A percentile compares a stretch with the other conserved stretches of the same genome.
Evolutionary conservation across 345 rosid species (phyloP).

Genomic region (Melaleuca quinquenervia): DNA sequence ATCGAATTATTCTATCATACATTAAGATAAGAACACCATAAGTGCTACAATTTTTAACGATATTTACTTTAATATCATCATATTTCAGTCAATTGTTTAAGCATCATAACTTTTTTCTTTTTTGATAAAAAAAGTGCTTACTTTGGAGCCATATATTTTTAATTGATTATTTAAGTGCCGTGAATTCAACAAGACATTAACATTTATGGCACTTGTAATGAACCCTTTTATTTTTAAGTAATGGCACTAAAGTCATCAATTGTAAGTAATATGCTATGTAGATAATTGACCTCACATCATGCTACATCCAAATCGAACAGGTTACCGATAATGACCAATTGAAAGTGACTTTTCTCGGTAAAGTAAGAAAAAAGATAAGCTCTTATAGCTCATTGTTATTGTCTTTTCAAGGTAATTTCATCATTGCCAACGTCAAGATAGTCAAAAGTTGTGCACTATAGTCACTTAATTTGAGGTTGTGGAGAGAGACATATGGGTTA

Average conservation of each 20-base stretch:
- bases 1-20: neutral
- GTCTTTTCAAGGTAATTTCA: neutral
- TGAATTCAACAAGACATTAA: neutral
- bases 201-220: neutral
- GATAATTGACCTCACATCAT: neutral
- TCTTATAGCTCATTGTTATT: neutral
- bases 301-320: neutral
- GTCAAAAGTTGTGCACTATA: neutral
- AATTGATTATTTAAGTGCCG: neutral
- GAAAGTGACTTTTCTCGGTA: neutral
- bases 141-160: neutral
- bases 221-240: neutral
- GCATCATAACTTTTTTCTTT: neutral
- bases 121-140: neutral
- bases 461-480: neutral
- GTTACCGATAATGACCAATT: neutral
- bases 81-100: neutral
- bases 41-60: neutral
- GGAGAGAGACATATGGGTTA: neutral
- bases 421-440: neutral
- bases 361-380: neutral
- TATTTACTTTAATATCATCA: neutral
- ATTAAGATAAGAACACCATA: neutral
- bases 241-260: neutral
- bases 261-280: neutral